These are phyloP conservation scores for Rutstroemia sp. DNA, from an alignment of 2,329 filamentous ascomycete species.

Conservation along the genomic window DNA sequence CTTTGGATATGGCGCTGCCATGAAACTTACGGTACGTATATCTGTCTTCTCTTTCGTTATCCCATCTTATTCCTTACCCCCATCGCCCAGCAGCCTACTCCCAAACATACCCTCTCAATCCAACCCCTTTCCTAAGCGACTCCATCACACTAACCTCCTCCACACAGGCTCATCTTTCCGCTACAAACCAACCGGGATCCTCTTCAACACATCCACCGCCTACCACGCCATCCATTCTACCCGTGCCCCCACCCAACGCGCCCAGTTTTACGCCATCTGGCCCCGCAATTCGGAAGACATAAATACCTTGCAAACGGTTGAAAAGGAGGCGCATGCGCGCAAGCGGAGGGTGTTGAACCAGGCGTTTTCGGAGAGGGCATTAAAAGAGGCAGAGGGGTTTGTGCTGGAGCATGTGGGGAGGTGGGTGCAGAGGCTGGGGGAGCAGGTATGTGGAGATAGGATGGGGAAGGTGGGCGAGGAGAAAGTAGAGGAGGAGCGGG, in stretches of 20 bases:
- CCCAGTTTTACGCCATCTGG: background rate
- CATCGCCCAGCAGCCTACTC: too few relatives aligned
- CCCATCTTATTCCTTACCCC: background rate
- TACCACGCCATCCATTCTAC: background rate
- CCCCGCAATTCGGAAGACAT: background rate
- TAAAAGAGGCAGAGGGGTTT: background rate
- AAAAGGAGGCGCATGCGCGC: background rate
- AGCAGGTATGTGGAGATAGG: background rate
- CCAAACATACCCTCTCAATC: too few relatives aligned
- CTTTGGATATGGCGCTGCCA: slow-evolving; percentile 28
- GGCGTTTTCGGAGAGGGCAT: background rate
- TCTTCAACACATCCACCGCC: background rate
- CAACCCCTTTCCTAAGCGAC: too few relatives aligned
- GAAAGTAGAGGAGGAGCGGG: too few relatives aligned
- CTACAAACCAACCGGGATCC: background rate
- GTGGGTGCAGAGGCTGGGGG: background rate
- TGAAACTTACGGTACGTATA: slow-evolving; percentile 33
- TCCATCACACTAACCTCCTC: background rate
- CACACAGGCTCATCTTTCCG: background rate
- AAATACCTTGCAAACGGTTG: background rate
- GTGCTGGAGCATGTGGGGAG: background rate
- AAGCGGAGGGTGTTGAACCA: background rate
- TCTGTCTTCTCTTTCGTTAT: background rate
- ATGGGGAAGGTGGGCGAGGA: too few relatives aligned
- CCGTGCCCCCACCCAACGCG: background rate